These are phyloP conservation scores for Podaxis sp. DNA, from an alignment of 768 basidiomycete genomes.

Conservation along the genomic window DNA sequence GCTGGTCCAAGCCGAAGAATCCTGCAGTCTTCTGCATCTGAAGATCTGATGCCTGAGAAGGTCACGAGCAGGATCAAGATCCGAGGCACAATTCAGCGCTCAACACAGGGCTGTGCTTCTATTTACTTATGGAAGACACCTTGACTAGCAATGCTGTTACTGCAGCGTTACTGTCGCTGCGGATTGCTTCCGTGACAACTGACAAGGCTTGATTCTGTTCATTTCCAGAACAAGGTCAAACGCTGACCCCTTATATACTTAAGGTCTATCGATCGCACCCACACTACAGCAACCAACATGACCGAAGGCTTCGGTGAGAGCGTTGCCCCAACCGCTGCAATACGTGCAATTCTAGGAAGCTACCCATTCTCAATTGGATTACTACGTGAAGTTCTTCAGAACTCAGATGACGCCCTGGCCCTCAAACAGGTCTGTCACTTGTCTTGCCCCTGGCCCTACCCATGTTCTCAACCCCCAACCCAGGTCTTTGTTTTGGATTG, in stretches of 20 bases:
- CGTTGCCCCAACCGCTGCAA: slow-evolving; percentile 21
- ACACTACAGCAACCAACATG: slow-evolving; percentile 14
- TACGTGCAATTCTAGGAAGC: slow-evolving; percentile 32
- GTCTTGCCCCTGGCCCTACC: not conserved
- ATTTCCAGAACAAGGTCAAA: not conserved
- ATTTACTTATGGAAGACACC: no score
- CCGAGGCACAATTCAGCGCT: no score
- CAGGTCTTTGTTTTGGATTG: slow-evolving; percentile 33
- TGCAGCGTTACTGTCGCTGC: no score
- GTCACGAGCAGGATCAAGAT: no score
- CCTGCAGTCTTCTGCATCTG: no score
- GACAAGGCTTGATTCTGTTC: not conserved
- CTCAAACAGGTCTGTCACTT: slow-evolving; percentile 28
- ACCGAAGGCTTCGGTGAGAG: slow-evolving; percentile 20
- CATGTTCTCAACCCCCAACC: not conserved
- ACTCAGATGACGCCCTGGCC: slow-evolving; percentile 41
- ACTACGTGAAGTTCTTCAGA: slow-evolving; percentile 40
- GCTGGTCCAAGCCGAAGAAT: no score
- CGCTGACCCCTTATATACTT: not conserved
- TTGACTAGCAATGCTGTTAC: no score
- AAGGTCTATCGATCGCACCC: not conserved
- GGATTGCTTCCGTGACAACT: no score
- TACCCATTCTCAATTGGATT: slow-evolving; percentile 39
- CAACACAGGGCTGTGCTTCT: no score
- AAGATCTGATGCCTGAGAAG: no score